Conservation (phyloP, 2,329 filamentous ascomycete genomes). For the Alternaria brassicae region DNA sequence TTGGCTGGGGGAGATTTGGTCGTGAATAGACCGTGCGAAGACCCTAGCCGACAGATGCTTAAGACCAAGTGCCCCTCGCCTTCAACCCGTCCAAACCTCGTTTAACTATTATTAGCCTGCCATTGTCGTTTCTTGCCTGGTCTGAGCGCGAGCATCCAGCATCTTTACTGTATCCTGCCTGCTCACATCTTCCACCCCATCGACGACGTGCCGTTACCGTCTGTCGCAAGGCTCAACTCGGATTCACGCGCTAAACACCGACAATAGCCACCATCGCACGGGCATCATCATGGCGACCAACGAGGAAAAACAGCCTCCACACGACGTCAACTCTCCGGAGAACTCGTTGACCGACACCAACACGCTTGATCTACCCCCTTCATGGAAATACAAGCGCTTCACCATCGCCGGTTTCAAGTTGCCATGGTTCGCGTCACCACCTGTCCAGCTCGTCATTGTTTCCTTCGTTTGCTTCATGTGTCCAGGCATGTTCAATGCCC, state of each 20-base stretch:
- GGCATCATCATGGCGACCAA: constrained; percentile 35
- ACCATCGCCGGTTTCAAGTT: constrained; percentile 52
- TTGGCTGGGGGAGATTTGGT: constrained; percentile 22
- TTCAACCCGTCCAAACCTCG: constrained; percentile 22
- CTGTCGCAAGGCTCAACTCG: constrained; percentile 1
- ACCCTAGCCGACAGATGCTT: constrained; percentile 37
- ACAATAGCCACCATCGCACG: neutral
- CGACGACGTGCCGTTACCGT: neutral
- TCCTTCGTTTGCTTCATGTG: constrained; percentile 63
- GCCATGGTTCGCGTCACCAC: constrained; percentile 59
- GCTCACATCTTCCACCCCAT: neutral
- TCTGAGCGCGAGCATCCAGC: constrained; percentile 18
- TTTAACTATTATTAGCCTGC: constrained; percentile 23
- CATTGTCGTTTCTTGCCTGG: constrained; percentile 14
- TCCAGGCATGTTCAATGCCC: constrained; percentile 62
- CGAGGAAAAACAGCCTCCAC: constrained; percentile 32
- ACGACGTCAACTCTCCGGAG: constrained; percentile 39
- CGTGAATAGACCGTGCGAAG: constrained; percentile 26
- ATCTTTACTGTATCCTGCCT: constrained; percentile 18
- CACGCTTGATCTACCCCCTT: constrained; percentile 48
- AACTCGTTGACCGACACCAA: constrained; percentile 43
- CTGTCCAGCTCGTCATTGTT: constrained; percentile 58
- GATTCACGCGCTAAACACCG: neutral
- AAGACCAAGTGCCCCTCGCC: constrained; percentile 36
- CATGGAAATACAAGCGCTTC: constrained; percentile 58